These are phyloP conservation scores for Rhizopogon vesiculosus DNA, from an alignment of 768 basidiomycete genomes.

Conservation along the genomic window DNA sequence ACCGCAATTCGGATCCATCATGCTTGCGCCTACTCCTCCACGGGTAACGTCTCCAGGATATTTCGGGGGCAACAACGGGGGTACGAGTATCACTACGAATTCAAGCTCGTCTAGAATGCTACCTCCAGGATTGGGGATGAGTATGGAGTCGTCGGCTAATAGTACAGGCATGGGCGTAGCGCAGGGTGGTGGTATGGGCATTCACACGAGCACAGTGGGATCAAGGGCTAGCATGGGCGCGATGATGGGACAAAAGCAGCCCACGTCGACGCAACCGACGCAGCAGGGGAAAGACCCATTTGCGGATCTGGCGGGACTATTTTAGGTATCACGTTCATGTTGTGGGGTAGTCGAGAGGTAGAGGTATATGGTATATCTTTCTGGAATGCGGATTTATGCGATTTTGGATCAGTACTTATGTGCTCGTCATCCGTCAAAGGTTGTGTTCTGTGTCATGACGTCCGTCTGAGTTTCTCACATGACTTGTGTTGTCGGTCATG, in stretches of 20 bases:
- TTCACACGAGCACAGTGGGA: neutral
- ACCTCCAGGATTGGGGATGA: slow-evolving; percentile 7
- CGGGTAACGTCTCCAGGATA: slow-evolving; percentile 18
- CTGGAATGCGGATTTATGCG: neutral
- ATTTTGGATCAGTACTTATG: neutral
- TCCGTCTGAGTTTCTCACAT: no score
- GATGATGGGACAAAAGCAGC: slow-evolving; percentile 16
- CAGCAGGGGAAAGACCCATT: slow-evolving; percentile 73
- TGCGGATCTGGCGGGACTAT: slow-evolving; percentile 75
- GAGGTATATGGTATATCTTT: neutral
- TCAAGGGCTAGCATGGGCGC: slow-evolving; percentile 3
- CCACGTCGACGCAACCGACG: slow-evolving; percentile 14
- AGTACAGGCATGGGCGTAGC: neutral
- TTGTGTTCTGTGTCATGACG: no score
- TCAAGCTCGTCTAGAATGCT: slow-evolving; percentile 8
- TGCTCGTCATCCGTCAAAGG: no score
- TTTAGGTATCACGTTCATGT: slow-evolving; percentile 32
- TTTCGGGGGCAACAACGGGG: slow-evolving; percentile 11
- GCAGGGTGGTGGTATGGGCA: neutral
- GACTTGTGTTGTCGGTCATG: no score
- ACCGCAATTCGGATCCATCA: slow-evolving; percentile 33
- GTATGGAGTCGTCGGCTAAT: slow-evolving; percentile 1
- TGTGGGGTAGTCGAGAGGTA: neutral
- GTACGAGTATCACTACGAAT: slow-evolving; percentile 4
- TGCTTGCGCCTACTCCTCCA: slow-evolving; percentile 35